phyloP scores from a whole-genome alignment of 345 rosid genomes.

The Murraya paniculata region DNA sequence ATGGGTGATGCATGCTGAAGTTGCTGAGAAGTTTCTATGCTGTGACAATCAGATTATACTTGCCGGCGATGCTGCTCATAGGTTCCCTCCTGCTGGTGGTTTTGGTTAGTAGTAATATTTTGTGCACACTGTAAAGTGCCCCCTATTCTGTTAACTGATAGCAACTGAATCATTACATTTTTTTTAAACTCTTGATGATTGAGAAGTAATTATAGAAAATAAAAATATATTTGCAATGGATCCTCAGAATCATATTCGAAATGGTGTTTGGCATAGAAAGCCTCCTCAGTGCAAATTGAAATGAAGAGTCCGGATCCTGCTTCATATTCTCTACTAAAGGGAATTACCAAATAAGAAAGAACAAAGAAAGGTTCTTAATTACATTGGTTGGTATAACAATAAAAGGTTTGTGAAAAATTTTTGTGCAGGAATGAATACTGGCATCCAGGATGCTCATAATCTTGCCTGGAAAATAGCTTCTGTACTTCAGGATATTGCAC shows the following conservation, averaged over 20 bases:
- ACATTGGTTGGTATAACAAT: not conserved
- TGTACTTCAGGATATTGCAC: constrained; percentile 53
- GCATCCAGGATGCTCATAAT: constrained; percentile 95
- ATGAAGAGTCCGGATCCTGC: not conserved
- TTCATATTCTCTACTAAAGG: not conserved
- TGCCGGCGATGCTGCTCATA: constrained; percentile 97
- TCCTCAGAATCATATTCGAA: not conserved
- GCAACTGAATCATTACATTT: not conserved
- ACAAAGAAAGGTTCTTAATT: not conserved
- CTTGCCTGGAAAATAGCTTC: constrained; percentile 96
- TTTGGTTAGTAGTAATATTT: constrained; percentile 58
- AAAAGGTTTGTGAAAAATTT: not conserved
- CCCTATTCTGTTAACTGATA: not conserved
- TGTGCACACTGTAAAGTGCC: not conserved
- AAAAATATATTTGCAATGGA: not conserved
- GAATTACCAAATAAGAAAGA: not conserved
- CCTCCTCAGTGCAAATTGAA: not conserved
- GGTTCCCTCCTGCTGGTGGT: constrained; percentile 98
- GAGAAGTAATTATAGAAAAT: not conserved
- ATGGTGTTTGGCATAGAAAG: not conserved
- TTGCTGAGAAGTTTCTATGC: constrained; percentile 66
- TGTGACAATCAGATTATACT: constrained; percentile 63
- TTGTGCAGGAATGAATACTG: constrained; percentile 90
- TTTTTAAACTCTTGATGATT: not conserved
- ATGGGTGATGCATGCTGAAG: constrained; percentile 99